Evolutionary conservation across 2,329 filamentous ascomycete genomes (phyloP), one percentile per base, ranked within the genome.

Genomic region (Botryotinia calthae): DNA sequence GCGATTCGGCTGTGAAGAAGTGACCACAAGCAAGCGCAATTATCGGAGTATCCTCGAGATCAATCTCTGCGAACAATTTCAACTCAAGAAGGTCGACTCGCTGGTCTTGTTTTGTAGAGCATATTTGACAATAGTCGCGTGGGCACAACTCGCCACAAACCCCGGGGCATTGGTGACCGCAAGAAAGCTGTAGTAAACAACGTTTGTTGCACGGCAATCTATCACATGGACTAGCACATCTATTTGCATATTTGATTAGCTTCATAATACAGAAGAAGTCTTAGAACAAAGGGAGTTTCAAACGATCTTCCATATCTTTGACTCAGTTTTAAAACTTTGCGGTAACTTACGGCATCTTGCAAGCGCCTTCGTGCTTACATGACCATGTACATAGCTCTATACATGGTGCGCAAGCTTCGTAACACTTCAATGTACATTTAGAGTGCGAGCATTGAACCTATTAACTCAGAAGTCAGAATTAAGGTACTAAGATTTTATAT

Each of bases 101-200:
- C 2, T 82, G 79, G 44, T 85, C 80, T 0, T 84, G 81, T 7
- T 81, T 81, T 0, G 76, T 77, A 0, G 82, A 84, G 75, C 90
- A 92, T 0, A 76, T 71, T 70, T 91, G 89, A 76, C 90, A 93
- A 75, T 84, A 89, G 0, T 75, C 77, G 0, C 79, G 65, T 0
- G 89, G 89, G 73, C 91, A 93, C 0, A 72, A 73, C 77, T 93
- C 91, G 0, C 90, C 90, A 75, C 90, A 93, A 0, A 92, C 73
- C 0, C 87, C 88, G 0, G 90, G 90, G 81, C 88, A 93, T 78
- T 84, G 87, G 78, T 93, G 90, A 0, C 87, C 87, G 76, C 90
- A 93, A 0, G 34, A 25, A 3, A 93, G 80, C 0, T 70, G 22
- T 46, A 86, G 82, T 1, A 82, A 77, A 76, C 91, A 93, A 10